A percentile compares a stretch with the other conserved stretches of the same genome.
phyloP scores from a whole-genome alignment of 2,329 filamentous ascomycete genomes.

The Fusarium nodosum region DNA sequence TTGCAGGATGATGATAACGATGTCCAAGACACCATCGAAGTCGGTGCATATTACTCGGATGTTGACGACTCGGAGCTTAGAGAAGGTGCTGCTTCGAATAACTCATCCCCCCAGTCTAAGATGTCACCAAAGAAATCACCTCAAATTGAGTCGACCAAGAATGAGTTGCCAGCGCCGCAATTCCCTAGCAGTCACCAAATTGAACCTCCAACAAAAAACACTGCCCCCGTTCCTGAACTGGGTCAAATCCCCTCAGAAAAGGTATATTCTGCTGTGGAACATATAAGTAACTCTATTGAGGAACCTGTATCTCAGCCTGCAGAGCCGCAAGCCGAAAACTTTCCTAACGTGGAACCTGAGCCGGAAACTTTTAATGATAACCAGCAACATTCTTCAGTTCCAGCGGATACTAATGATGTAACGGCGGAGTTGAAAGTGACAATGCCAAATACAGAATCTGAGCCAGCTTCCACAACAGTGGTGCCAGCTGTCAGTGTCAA shows the following conservation, averaged over 20 bases:
- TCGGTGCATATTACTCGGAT: conserved; percentile 60
- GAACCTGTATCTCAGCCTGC: conserved; percentile 34
- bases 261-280: conserved; percentile 29
- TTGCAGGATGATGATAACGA: conserved; percentile 60
- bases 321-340: conserved; percentile 36
- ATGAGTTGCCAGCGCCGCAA: conserved; percentile 29
- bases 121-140: conserved; percentile 28
- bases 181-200: conserved; percentile 3
- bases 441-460: conserved; percentile 13
- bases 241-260: conserved; percentile 19
- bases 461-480: conserved; percentile 14
- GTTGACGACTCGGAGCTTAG: conserved; percentile 51
- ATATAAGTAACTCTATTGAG: conserved; percentile 34
- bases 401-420: conserved; percentile 5
- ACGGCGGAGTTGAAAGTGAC: conserved; percentile 1
- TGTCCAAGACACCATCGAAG: conserved; percentile 70
- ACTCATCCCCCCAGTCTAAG: conserved; percentile 50
- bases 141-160: conserved; percentile 34
- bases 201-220: conserved; percentile 15
- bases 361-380: conserved; percentile 18
- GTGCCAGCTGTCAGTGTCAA: conserved; percentile 3
- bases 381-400: conserved; percentile 21
- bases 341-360: conserved; percentile 43
- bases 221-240: conserved; percentile 16
- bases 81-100: conserved; percentile 47